Evolutionary conservation across 805 yeast species (phyloP).

Genomic region (Yarrowia porcina): DNA sequence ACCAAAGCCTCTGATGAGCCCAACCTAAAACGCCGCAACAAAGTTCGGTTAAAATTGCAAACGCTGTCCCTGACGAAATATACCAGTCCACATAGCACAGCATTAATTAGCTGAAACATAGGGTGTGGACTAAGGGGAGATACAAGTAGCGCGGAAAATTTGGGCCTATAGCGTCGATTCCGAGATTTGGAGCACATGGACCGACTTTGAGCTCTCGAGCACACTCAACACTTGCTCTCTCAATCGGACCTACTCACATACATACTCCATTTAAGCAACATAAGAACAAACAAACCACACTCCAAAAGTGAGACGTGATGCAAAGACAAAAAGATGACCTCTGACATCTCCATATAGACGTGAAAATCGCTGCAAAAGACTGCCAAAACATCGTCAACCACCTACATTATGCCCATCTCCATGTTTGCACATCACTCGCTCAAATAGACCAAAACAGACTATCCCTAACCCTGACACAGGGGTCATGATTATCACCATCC

Average conservation of each 20-base stretch:
- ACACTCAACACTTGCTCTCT: too few relatives aligned
- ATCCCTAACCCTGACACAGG: slow-evolving; percentile 12
- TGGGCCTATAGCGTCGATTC: too few relatives aligned
- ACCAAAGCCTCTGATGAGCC: background rate
- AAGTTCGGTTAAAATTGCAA: background rate
- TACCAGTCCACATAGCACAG: background rate
- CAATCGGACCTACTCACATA: background rate
- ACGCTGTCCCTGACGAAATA: background rate
- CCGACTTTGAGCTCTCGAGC: too few relatives aligned
- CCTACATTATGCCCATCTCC: too few relatives aligned
- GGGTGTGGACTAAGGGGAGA: too few relatives aligned
- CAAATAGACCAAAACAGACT: background rate
- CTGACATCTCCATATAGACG: background rate
- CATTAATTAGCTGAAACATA: background rate
- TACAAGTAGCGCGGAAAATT: too few relatives aligned
- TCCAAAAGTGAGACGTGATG: background rate
- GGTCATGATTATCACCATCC: background rate
- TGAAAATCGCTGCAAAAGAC: too few relatives aligned
- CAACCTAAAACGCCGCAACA: background rate
- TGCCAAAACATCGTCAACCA: too few relatives aligned
- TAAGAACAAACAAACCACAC: background rate
- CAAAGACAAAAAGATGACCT: background rate
- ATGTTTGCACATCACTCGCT: background rate
- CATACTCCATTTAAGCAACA: slow-evolving; percentile 10
- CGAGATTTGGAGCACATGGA: too few relatives aligned